These are phyloP conservation scores for Gomphus sp. DNA, from an alignment of 1,284 basidiomycete species.

Conservation along the genomic window DNA sequence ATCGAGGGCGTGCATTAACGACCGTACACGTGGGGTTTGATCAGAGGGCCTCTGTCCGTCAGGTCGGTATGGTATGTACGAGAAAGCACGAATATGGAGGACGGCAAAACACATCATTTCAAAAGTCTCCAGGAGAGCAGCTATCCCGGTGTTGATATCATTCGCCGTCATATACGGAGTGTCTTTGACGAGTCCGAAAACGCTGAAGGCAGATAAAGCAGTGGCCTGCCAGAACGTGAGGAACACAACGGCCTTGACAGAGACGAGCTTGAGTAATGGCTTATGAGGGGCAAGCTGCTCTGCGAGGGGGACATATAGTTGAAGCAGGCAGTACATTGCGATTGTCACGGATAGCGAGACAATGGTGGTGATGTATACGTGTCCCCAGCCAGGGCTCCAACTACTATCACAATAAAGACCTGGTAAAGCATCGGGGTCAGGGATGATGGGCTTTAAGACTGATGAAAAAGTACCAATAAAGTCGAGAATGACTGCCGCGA, in stretches of 20 bases:
- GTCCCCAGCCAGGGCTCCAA: constrained; percentile 62
- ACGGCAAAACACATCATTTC: constrained; percentile 74
- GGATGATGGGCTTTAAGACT: not conserved
- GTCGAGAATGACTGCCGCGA: constrained; percentile 8
- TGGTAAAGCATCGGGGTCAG: not conserved
- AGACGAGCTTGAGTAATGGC: constrained; percentile 65
- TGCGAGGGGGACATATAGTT: constrained; percentile 58
- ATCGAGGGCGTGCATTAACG: constrained; percentile 56
- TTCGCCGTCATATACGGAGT: constrained; percentile 51
- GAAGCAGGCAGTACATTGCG: constrained; percentile 76
- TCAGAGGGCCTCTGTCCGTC: constrained; percentile 5
- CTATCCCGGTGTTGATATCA: constrained; percentile 67
- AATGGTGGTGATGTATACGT: constrained; percentile 55
- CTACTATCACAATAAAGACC: constrained; percentile 67
- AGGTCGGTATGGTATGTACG: constrained; percentile 34
- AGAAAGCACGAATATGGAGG: constrained; percentile 68
- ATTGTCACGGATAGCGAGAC: constrained; percentile 70
- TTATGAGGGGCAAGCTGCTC: constrained; percentile 47
- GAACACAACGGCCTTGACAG: constrained; percentile 71
- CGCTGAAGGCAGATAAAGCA: constrained; percentile 48
- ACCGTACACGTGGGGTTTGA: constrained; percentile 40
- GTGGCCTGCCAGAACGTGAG: constrained; percentile 76
- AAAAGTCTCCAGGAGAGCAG: constrained; percentile 60
- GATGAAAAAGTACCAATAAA: not conserved
- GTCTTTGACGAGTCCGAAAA: constrained; percentile 57